A percentile compares a stretch with the other conserved stretches of the same genome.
These are phyloP conservation scores for Paraleonurus japonicus DNA, from an alignment of 257 asterid genomes.

Conservation along the genomic window DNA sequence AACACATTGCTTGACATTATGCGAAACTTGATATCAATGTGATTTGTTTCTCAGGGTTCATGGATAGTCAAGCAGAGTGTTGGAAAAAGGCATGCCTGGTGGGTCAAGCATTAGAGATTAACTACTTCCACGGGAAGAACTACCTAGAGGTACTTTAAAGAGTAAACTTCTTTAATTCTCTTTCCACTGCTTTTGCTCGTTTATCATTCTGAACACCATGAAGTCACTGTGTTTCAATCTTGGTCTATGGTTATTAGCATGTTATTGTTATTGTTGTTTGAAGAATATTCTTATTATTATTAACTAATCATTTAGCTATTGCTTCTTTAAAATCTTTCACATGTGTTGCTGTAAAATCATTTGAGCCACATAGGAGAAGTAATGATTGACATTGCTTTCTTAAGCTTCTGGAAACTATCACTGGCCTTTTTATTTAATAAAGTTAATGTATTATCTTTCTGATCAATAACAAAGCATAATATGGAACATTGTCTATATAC, in stretches of 20 bases:
- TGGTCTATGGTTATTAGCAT: neutral
- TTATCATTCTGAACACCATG: too few relatives aligned
- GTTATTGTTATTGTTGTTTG: neutral
- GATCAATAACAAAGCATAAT: neutral
- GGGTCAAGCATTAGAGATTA: constrained; percentile 82
- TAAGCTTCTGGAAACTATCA: neutral
- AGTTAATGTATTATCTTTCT: neutral
- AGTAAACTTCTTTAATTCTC: neutral
- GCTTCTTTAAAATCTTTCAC: neutral
- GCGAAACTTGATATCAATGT: constrained; percentile 14
- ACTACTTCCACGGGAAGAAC: constrained; percentile 73
- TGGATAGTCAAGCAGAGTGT: constrained; percentile 99
- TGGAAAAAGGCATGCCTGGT: constrained; percentile 87
- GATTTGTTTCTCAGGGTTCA: constrained; percentile 60
- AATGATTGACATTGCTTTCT: neutral
- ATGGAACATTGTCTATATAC: neutral
- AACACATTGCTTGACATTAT: constrained; percentile 8
- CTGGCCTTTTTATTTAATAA: neutral
- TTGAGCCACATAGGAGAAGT: neutral
- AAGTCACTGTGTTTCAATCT: neutral
- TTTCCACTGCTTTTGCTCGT: constrained; percentile 4
- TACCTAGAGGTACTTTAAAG: constrained; percentile 69
- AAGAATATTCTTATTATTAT: neutral
- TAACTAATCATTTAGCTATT: neutral
- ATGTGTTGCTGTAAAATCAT: neutral